phyloP scores from a whole-genome alignment of 345 rosid genomes.

The Litchi chinensis region DNA sequence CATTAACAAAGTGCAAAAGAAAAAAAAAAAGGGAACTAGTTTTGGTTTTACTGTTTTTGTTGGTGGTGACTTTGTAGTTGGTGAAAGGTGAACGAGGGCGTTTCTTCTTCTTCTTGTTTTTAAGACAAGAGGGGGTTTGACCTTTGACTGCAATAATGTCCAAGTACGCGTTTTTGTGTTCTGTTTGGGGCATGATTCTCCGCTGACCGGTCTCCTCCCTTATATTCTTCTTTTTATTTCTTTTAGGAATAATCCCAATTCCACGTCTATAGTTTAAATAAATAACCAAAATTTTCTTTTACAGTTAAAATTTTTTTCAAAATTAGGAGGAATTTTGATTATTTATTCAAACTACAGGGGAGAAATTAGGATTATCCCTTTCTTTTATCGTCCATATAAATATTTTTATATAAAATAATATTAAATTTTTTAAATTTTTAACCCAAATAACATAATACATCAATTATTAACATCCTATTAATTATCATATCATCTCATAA shows the following conservation, averaged over 20 bases:
- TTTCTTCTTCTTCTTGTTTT: constrained; percentile 20
- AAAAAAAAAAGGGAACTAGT: not conserved
- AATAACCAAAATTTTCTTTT: too few species aligned
- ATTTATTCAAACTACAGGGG: too few species aligned
- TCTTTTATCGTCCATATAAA: not conserved
- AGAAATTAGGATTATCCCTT: too few species aligned
- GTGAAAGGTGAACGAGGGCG: constrained; percentile 18
- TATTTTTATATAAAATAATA: too few species aligned
- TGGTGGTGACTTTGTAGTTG: constrained; percentile 26
- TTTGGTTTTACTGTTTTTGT: not conserved
- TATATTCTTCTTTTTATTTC: not conserved
- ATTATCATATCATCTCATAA: too few species aligned
- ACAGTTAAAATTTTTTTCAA: too few species aligned
- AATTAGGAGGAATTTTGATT: too few species aligned
- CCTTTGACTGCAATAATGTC: constrained; percentile 44
- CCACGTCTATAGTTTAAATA: too few species aligned
- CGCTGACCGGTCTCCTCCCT: constrained; percentile 56
- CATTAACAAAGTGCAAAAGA: constrained; percentile 21
- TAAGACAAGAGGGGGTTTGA: constrained; percentile 6
- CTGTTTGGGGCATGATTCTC: constrained; percentile 30
- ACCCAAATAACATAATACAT: too few species aligned
- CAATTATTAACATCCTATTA: too few species aligned
- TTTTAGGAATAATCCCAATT: too few species aligned
- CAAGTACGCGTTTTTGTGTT: constrained; percentile 49
- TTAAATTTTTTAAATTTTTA: too few species aligned